phyloP scores from a whole-genome alignment of 2,329 filamentous ascomycete genomes.

The Aureobasidium sp. region DNA sequence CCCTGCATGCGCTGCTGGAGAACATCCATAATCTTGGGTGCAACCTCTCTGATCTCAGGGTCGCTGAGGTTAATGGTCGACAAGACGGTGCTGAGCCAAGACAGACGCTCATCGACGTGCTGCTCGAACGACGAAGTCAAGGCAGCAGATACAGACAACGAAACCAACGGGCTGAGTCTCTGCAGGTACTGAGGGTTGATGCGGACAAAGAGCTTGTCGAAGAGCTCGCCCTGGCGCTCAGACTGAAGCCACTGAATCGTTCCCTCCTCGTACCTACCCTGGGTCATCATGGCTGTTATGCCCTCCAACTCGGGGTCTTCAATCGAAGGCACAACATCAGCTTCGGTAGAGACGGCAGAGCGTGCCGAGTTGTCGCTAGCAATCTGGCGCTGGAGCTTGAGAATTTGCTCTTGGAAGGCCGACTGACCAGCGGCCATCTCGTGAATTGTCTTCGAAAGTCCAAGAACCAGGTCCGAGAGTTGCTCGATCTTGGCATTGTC shows the following conservation, averaged over 20 bases:
- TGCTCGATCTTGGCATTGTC: slow-evolving; percentile 62
- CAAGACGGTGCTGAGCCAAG: slow-evolving; percentile 51
- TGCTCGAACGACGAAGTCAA: slow-evolving; percentile 48
- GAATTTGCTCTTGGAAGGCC: slow-evolving; percentile 53
- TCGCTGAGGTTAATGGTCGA: slow-evolving; percentile 42
- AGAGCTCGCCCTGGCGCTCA: slow-evolving; percentile 48
- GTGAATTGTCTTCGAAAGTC: slow-evolving; percentile 59
- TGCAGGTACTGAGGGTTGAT: slow-evolving; percentile 48
- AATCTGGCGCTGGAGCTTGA: slow-evolving; percentile 30
- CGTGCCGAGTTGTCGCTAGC: slow-evolving; percentile 27
- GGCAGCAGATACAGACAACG: slow-evolving; percentile 53
- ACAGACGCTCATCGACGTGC: slow-evolving; percentile 45
- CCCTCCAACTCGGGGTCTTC: slow-evolving; percentile 51
- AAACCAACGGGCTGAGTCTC: slow-evolving; percentile 47
- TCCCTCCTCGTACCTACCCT: slow-evolving; percentile 38
- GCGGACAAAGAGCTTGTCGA: slow-evolving; percentile 51
- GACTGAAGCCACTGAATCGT: slow-evolving; percentile 53
- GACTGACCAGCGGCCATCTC: slow-evolving; percentile 60
- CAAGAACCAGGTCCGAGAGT: slow-evolving; percentile 57
- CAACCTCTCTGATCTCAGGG: slow-evolving; percentile 45
- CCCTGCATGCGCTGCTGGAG: slow-evolving; percentile 48
- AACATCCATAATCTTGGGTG: slow-evolving; percentile 51
- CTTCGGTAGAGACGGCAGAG: slow-evolving; percentile 16
- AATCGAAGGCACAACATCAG: slow-evolving; percentile 31
- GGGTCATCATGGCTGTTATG: slow-evolving; percentile 54